Conservation (phyloP, 345 rosid genomes). For the Clarkia xantiana region DNA sequence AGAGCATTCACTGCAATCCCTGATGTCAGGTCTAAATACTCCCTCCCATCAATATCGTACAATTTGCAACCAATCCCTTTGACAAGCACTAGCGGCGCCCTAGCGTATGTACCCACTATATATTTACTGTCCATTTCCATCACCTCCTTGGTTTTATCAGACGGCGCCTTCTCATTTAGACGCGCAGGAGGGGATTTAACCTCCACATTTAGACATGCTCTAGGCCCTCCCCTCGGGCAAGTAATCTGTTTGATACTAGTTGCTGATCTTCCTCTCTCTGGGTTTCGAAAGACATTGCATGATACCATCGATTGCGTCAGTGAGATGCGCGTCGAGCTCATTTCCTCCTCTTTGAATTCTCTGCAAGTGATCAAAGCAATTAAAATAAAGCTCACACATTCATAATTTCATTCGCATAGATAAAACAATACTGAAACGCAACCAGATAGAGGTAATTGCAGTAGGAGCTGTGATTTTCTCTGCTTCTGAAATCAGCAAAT, state of each 20-base stretch:
- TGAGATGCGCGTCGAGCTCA: constrained; percentile 9
- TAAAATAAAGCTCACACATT: no score
- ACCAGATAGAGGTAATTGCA: no score
- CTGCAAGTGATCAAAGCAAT: neutral
- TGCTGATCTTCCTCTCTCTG: constrained; percentile 2
- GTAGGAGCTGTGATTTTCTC: no score
- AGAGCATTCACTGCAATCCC: constrained; percentile 83
- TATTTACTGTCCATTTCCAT: constrained; percentile 46
- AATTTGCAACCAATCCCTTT: constrained; percentile 71
- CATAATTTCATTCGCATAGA: no score
- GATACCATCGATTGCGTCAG: constrained; percentile 8
- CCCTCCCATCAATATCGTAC: constrained; percentile 60
- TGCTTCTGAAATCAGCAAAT: no score
- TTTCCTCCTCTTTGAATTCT: neutral
- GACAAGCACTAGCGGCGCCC: constrained; percentile 54
- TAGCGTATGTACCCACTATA: constrained; percentile 66
- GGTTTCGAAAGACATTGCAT: constrained; percentile 8
- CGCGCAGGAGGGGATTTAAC: constrained; percentile 5
- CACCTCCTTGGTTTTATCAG: constrained; percentile 29
- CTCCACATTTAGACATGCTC: constrained; percentile 21
- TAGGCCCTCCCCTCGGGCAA: neutral
- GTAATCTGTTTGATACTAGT: constrained; percentile 5
- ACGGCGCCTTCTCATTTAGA: constrained; percentile 4
- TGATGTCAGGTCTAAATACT: constrained; percentile 60
- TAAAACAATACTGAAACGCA: no score